Conservation (phyloP, 2,329 filamentous ascomycete genomes). For the Colletotrichum chlorophyti region DNA sequence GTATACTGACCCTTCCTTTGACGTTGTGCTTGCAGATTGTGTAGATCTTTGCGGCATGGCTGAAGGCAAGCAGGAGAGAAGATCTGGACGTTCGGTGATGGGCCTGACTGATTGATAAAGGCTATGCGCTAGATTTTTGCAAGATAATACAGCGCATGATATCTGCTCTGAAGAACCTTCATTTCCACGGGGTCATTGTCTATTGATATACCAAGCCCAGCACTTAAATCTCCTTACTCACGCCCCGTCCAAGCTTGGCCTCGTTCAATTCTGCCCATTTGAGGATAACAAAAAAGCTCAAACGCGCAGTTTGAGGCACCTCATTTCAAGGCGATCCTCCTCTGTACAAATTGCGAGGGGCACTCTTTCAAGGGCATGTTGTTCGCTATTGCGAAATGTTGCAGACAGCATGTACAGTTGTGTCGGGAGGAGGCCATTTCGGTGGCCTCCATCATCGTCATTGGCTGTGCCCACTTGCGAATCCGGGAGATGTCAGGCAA, state of each 20-base stretch:
- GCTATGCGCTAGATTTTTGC: neutral
- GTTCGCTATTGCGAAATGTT: conserved; percentile 5
- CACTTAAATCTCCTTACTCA: neutral
- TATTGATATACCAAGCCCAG: conserved; percentile 8
- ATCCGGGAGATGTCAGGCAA: neutral
- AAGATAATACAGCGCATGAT: neutral
- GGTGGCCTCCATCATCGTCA: neutral
- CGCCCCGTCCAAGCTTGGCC: neutral
- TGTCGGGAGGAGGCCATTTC: neutral
- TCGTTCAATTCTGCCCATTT: neutral
- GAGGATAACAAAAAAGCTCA: conserved; percentile 9
- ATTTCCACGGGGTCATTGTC: neutral
- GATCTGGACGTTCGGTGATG: neutral
- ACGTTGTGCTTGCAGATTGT: conserved; percentile 2
- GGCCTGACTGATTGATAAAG: neutral
- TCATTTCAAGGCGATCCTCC: neutral
- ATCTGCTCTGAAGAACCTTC: neutral
- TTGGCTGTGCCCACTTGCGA: neutral
- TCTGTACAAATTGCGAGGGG: neutral
- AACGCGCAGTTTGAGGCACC: conserved; percentile 4
- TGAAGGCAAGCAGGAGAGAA: neutral
- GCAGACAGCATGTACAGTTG: neutral
- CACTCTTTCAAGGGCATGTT: neutral
- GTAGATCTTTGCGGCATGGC: conserved; percentile 16
- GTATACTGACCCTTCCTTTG: conserved; percentile 3